Percentiles rank a stretch among this genome's conserved stretches.
These are phyloP conservation scores for Corylus heterophylla DNA, from an alignment of 306 rosid genomes.

Conservation along the genomic window DNA sequence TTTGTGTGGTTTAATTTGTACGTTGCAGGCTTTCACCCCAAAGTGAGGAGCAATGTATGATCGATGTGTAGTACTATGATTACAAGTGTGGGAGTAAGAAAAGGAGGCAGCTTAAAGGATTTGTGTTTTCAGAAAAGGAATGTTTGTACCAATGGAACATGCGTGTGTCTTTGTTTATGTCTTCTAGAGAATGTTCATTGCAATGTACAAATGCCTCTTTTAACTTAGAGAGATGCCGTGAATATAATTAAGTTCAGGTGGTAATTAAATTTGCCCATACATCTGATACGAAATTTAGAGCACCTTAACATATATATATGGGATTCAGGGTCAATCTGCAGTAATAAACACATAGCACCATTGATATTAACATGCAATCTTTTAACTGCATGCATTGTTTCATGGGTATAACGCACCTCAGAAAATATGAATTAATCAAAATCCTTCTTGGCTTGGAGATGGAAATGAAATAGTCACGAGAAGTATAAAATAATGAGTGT, in stretches of 20 bases:
- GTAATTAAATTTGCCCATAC: constrained; percentile 6
- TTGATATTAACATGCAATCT: no score
- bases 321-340: not conserved
- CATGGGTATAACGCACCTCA: no score
- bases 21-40: constrained; percentile 68
- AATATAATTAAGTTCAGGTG: constrained; percentile 34
- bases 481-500: no score
- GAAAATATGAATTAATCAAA: no score
- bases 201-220: constrained; percentile 50
- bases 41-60: constrained; percentile 38
- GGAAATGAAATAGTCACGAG: no score
- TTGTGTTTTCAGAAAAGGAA: constrained; percentile 21
- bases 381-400: no score
- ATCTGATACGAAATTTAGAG: not conserved
- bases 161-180: constrained; percentile 30
- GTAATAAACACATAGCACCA: no score
- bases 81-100: constrained; percentile 22
- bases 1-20: not conserved
- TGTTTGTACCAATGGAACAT: constrained; percentile 35
- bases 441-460: no score
- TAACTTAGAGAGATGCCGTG: constrained; percentile 32
- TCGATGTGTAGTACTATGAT: not conserved
- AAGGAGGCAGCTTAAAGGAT: constrained; percentile 1
- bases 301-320: not conserved
- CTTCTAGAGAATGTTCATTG: constrained; percentile 37